Evolutionary conservation across 139 green algal genomes (phyloP).

Genomic region (Chlamydomonas incerta): DNA sequence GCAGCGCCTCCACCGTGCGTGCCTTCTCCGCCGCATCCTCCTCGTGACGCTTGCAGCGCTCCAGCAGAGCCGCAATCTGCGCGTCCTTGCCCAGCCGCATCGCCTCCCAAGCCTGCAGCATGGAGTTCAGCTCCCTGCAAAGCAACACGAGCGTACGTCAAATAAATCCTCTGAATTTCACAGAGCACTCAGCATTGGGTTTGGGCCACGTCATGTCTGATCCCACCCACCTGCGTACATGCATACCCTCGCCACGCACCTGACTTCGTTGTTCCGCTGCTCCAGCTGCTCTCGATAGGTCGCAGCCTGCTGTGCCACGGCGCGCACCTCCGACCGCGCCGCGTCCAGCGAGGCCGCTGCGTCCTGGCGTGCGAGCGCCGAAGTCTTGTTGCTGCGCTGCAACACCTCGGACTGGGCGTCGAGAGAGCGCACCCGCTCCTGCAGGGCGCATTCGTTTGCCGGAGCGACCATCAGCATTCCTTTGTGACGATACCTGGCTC

Average conservation of each 20-base stretch:
- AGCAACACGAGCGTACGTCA: no score
- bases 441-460: neutral
- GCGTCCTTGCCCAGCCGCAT: constrained; percentile 81
- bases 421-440: constrained; percentile 28
- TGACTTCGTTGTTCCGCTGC: constrained; percentile 54
- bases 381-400: constrained; percentile 21
- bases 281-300: constrained; percentile 50
- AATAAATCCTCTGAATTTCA: no score
- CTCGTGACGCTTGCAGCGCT: constrained; percentile 76
- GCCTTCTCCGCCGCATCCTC: constrained; percentile 74
- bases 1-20: constrained; percentile 65
- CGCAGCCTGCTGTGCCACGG: constrained; percentile 27
- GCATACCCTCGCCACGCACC: neutral
- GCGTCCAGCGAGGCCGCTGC: constrained; percentile 2
- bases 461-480: no score
- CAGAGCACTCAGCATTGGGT: no score
- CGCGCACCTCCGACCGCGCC: constrained; percentile 21
- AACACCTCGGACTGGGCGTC: constrained; percentile 28
- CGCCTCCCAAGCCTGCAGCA: constrained; percentile 81
- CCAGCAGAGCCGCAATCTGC: constrained; percentile 74
- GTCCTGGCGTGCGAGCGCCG: constrained; percentile 15
- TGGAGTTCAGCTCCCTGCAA: constrained; percentile 73
- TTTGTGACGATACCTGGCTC: no score
- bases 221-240: no score
- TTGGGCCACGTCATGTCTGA: no score